Evolutionary conservation across 768 basidiomycete species (phyloP).

Genomic region (Boletellus sp.): DNA sequence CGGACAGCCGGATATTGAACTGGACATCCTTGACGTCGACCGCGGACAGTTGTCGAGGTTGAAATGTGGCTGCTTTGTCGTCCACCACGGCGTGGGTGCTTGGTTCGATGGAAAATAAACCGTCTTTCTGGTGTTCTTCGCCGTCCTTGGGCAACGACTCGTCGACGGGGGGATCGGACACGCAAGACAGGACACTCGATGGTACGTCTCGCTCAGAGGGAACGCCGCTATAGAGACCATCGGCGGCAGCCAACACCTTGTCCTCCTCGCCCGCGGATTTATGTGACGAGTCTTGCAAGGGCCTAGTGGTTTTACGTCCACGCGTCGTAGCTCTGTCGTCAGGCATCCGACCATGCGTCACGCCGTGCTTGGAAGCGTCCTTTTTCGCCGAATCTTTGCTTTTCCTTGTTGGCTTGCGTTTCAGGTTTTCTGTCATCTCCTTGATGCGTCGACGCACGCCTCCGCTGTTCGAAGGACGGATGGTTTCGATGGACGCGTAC

Average conservation of each 20-base stretch:
- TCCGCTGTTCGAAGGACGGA: slow-evolving; percentile 2
- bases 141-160: neutral
- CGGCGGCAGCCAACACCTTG: neutral
- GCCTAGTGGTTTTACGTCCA: neutral
- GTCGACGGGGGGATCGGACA: neutral
- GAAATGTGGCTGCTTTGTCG: neutral
- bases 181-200: neutral
- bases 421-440: slow-evolving; percentile 10
- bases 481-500: slow-evolving; percentile 15
- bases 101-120: neutral
- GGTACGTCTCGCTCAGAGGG: neutral
- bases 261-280: neutral
- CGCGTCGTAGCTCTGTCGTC: neutral
- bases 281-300: neutral
- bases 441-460: slow-evolving; percentile 14
- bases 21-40: slow-evolving; percentile 9
- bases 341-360: neutral
- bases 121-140: neutral
- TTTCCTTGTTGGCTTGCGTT: slow-evolving; percentile 4
- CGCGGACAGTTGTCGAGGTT: neutral
- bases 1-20: slow-evolving; percentile 10
- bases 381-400: neutral
- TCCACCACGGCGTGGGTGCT: neutral
- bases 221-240: slow-evolving; percentile 3
- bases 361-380: neutral